Evolutionary conservation across 805 yeast species (phyloP).

Genomic region (Debaryomyces hansenii): DNA sequence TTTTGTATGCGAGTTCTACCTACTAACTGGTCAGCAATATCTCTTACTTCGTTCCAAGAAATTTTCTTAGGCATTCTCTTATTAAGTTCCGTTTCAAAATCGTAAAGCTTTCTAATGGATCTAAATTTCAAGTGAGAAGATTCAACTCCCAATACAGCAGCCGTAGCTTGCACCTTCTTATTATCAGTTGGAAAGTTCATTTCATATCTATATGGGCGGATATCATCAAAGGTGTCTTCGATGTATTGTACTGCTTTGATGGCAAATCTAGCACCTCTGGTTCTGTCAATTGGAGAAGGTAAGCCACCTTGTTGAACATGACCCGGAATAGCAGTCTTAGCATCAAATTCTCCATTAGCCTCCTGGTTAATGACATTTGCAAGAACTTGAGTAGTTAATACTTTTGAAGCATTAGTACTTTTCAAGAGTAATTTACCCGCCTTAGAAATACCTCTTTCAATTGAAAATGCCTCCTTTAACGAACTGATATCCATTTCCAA

Average conservation of each 20-base stretch:
- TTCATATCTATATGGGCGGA: slow-evolving; percentile 21
- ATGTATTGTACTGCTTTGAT: slow-evolving; percentile 86
- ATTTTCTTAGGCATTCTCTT: slow-evolving; percentile 86
- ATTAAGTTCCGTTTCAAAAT: slow-evolving; percentile 77
- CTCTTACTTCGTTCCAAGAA: slow-evolving; percentile 77
- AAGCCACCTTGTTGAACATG: slow-evolving; percentile 97
- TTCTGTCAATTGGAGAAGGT: slow-evolving; percentile 93
- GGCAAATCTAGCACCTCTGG: slow-evolving; percentile 85
- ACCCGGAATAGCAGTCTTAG: slow-evolving; percentile 95
- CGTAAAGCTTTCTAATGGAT: slow-evolving; percentile 74
- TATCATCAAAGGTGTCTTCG: slow-evolving; percentile 48
- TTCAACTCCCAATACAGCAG: slow-evolving; percentile 81
- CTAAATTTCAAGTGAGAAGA: slow-evolving; percentile 75
- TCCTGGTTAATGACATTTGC: slow-evolving; percentile 84
- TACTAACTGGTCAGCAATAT: slow-evolving; percentile 80
- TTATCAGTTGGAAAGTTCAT: slow-evolving; percentile 35
- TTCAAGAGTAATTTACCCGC: slow-evolving; percentile 86
- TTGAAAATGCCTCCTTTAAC: slow-evolving; percentile 64
- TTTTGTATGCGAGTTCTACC: slow-evolving; percentile 50
- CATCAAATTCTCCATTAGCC: slow-evolving; percentile 75
- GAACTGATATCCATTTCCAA: slow-evolving; percentile 75
- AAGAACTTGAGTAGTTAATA: slow-evolving; percentile 77
- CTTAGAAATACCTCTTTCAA: slow-evolving; percentile 75
- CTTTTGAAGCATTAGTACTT: slow-evolving; percentile 78
- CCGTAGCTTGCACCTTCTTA: slow-evolving; percentile 46